Conservation (phyloP, 179 eudicot species). For the Carnegiea gigantea region DNA sequence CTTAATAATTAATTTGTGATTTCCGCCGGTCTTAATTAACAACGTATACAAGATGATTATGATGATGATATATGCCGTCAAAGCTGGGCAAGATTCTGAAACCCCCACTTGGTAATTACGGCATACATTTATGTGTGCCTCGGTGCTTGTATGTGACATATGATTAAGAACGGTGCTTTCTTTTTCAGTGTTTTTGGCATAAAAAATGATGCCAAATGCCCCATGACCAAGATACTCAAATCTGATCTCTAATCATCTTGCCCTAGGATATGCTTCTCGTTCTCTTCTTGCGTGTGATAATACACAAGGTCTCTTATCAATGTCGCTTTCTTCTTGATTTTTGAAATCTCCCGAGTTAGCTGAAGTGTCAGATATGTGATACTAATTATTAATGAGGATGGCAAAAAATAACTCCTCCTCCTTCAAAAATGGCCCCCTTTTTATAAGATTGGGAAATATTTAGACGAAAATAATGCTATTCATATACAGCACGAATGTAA, state of each 20-base stretch:
- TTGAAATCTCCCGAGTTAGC: neutral
- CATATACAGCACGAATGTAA: too few relatives aligned
- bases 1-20: neutral
- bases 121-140: neutral
- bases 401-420: too few relatives aligned
- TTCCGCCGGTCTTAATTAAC: neutral
- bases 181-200: slow-evolving; percentile 1
- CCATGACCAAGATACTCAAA: slow-evolving; percentile 4
- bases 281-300: neutral
- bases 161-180: slow-evolving; percentile 8
- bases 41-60: neutral
- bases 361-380: neutral
- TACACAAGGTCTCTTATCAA: neutral
- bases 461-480: too few relatives aligned
- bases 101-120: slow-evolving; percentile 1
- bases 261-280: too few relatives aligned
- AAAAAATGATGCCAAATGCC: slow-evolving; percentile 1
- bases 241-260: neutral
- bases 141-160: too few relatives aligned
- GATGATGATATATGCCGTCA: neutral
- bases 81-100: neutral
- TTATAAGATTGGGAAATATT: too few relatives aligned
- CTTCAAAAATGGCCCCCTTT: too few relatives aligned
- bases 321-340: neutral
- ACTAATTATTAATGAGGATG: too few relatives aligned